Evolutionary conservation across 2,329 filamentous ascomycete species (phyloP), one percentile per base, ranked within the genome.

Genomic region (Cercospora zeina): DNA sequence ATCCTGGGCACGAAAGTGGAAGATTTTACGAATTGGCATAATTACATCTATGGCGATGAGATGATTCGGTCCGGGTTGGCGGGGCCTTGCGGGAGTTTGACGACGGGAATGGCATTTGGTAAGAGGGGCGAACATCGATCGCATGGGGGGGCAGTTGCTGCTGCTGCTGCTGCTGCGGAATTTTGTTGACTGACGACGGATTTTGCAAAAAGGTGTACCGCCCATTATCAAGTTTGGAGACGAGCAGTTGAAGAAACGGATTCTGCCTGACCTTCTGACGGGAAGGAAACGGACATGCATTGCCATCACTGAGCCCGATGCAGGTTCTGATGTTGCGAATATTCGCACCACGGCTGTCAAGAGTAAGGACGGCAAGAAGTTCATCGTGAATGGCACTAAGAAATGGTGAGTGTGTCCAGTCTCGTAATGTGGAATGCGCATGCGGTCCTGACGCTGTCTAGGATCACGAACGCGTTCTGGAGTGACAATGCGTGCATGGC

Each of bases 401-500:
- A 91, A 92, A 77, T 92, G 89, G 89, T 53, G 49, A 53, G 49
- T 53, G 7, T 30, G 49, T 2, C 4, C 30, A 0, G 9, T 53
- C 9, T 5, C 7, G 2, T 14, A 9, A 34, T 34, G 2, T 16
- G 5, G 7, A n/a, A 47, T 9, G 21, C 24, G 21, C 21, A 9
- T 47, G 3, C 27, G 42, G 3, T 16, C 19, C 30, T 53, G 27
- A 53, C 16, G 9, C 49, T 53, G 10, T 11, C 9, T 31, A 53
- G 89, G 89, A 89, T 90, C 70, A 89, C 87, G 0, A 89, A 89
- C 69, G 89, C 85, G 4, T 85, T 89, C 62, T 90, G 87, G 87
- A 80, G 84, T 4, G 84, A 91, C 62, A 87, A 85, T 68, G 80
- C 83, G 6, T 83, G 82, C 33, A 90, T 90, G 86, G 89, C 89